These are phyloP conservation scores for Prunus campanulata DNA, from an alignment of 306 rosid genomes.

Conservation along the genomic window DNA sequence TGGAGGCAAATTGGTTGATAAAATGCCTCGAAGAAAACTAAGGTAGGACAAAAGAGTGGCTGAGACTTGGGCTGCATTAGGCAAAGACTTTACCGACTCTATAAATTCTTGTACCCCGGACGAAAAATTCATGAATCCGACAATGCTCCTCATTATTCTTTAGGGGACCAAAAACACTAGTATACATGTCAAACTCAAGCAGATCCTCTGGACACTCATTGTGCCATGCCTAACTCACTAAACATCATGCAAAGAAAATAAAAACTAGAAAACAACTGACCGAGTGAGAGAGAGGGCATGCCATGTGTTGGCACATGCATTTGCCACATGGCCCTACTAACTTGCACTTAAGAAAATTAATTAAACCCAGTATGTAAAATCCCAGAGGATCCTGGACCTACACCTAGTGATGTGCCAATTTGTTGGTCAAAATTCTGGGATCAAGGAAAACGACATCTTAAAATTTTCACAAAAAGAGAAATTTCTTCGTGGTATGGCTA, in stretches of 20 bases:
- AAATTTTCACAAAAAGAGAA: not conserved
- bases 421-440: not conserved
- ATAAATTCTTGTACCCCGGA: no score
- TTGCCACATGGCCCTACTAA: conserved; percentile 9
- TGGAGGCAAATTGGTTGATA: no score
- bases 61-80: no score
- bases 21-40: no score
- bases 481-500: not conserved
- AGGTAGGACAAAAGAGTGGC: no score
- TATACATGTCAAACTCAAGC: conserved; percentile 6
- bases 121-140: no score
- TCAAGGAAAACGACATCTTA: not conserved
- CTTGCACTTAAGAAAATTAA: not conserved
- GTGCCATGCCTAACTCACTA: conserved; percentile 8
- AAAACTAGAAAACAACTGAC: not conserved
- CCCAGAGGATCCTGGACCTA: not conserved
- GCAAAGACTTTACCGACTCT: no score
- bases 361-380: not conserved
- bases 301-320: conserved; percentile 19
- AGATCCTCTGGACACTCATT: conserved; percentile 4
- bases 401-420: not conserved
- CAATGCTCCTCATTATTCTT: not conserved
- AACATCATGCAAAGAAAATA: not conserved
- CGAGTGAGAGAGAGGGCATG: not conserved
- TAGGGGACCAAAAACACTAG: not conserved